Evolutionary conservation across 2,329 filamentous ascomycete species (phyloP).

Genomic region (Paecilomyces fulvus): DNA sequence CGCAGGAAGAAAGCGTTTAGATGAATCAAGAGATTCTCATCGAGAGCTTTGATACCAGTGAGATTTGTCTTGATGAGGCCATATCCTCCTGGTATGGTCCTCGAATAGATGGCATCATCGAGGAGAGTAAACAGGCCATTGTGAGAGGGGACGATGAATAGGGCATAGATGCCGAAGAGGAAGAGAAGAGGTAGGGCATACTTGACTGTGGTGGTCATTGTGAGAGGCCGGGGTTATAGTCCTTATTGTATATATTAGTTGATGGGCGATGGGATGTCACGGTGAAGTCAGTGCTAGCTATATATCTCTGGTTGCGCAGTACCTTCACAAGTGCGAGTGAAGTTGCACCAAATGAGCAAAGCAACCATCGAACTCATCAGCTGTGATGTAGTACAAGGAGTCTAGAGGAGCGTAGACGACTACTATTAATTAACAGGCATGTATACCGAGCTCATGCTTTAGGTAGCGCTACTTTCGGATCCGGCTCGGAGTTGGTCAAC

Average conservation of each 20-base stretch:
- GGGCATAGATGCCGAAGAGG: constrained; percentile 25
- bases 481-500: background rate
- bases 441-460: background rate
- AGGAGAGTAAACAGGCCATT: constrained; percentile 22
- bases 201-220: background rate
- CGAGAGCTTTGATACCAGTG: constrained; percentile 25
- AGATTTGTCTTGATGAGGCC: constrained; percentile 23
- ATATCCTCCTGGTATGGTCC: constrained; percentile 17
- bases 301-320: background rate
- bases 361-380: background rate
- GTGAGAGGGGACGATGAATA: constrained; percentile 24
- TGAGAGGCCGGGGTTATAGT: background rate
- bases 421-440: background rate
- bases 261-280: background rate
- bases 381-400: background rate
- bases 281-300: background rate
- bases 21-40: constrained; percentile 21
- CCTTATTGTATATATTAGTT: background rate
- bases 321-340: background rate
- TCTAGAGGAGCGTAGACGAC: background rate
- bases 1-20: constrained; percentile 33
- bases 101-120: constrained; percentile 12
- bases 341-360: background rate
- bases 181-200: background rate
- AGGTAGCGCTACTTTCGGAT: background rate